Base-by-base conservation (phyloP, 805 yeast genomes). In the Candida tallmaniae region DNA sequence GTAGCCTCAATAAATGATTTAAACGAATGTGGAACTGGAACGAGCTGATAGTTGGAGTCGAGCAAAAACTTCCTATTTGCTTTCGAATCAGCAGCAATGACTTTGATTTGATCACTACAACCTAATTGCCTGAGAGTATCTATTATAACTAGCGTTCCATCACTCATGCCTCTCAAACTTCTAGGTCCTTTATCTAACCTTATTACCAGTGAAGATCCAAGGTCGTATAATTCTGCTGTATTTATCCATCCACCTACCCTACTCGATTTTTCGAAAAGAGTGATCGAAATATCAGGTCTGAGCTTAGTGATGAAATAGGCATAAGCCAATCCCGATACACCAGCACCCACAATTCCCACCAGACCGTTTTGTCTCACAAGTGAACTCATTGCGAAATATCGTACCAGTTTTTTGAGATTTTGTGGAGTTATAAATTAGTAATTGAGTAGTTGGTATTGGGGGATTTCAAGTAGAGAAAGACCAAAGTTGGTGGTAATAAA, bases 121-220 rank as follows among this genome's bases (percentile, higher is more conserved):
- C 77, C 76, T 32, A 83, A 56, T 22, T 70, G 62, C 18, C 45
- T 48, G 37, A 85, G 50, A 2, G 78, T 65, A 51, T 84, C 94
- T 15, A 82, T 58, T 6, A 84, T 73, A 17, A 85, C 48, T 20
- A 82, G 60, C 0, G 88, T 76, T 0, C 97, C 97, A 26, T 78
- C 78, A 35, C 87, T 83, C 5, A 75, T 75, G 0, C 96, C 95
- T 40, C 96, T 64, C 28, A 93, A 62, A 0, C 97, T 93, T 32
- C 97, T 64, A 0, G 98, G 97, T 0, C 97, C 98, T 42, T 80
- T 82, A 48, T 93, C 97, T 20, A 86, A 55, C 3, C 68, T 39
- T 0, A 71, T 54, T 5, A 23, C 15, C 2, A 46, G 43, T 5
- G 48, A 45, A 8, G 45, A 47, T 13, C 40, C 46, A 4, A 39